These are phyloP conservation scores for Diaporthe velutina DNA, from an alignment of 2,329 filamentous ascomycete species.

Conservation along the genomic window DNA sequence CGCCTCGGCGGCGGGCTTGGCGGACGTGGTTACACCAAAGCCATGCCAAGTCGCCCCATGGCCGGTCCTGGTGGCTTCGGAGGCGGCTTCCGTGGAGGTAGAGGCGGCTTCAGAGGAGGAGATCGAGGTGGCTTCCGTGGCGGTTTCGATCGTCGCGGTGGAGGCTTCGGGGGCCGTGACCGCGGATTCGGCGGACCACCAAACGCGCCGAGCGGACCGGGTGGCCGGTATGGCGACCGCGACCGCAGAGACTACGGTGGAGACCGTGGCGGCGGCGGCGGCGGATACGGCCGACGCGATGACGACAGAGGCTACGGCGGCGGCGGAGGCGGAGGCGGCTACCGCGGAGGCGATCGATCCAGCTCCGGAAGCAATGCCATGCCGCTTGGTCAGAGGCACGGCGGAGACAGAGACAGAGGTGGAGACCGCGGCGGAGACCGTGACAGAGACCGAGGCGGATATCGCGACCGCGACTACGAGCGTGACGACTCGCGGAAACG, in stretches of 20 bases:
- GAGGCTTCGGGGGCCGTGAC: slow-evolving; percentile 55
- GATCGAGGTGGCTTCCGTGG: slow-evolving; percentile 56
- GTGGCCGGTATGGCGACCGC: slow-evolving; percentile 56
- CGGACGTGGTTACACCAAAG: slow-evolving; percentile 92
- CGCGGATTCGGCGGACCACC: slow-evolving; percentile 47
- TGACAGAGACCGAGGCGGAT: slow-evolving; percentile 62
- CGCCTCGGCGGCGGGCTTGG: slow-evolving; percentile 93
- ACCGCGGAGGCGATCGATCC: slow-evolving; percentile 67
- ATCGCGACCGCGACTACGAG: slow-evolving; percentile 61
- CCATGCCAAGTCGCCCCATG: slow-evolving; percentile 76
- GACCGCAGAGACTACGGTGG: slow-evolving; percentile 58
- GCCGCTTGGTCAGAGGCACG: slow-evolving; percentile 41
- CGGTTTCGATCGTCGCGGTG: slow-evolving; percentile 68
- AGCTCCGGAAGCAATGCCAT: slow-evolving; percentile 64
- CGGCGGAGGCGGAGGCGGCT: slow-evolving; percentile 38
- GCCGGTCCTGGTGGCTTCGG: slow-evolving; percentile 70
- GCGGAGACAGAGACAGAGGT: slow-evolving; percentile 62
- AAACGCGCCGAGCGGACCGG: slow-evolving; percentile 72
- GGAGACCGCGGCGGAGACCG: slow-evolving; percentile 60
- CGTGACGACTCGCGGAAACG: slow-evolving; percentile 74
- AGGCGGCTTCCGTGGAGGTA: slow-evolving; percentile 64
- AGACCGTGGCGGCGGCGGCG: slow-evolving; percentile 58
- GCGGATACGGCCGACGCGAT: slow-evolving; percentile 50
- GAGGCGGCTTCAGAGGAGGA: slow-evolving; percentile 58
- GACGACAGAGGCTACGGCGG: slow-evolving; percentile 49